Conservation (phyloP, 768 basidiomycete species). For the Lactifluus rugatus region DNA sequence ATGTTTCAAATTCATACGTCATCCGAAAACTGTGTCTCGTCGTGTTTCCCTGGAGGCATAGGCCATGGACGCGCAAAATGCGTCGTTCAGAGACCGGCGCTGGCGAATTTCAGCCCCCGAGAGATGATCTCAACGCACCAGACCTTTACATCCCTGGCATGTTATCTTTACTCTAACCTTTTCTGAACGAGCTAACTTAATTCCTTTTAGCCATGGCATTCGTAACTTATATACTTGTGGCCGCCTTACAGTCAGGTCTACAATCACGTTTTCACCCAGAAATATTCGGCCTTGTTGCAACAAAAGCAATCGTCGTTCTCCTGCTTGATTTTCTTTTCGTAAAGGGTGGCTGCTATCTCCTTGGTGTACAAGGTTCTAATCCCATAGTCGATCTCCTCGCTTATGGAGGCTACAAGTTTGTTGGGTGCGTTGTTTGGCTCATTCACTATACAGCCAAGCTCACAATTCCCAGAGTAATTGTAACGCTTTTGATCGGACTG, state of each 20-base stretch:
- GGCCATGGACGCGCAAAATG: constrained; percentile 70
- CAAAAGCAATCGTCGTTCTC: constrained; percentile 75
- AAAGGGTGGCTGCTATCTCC: constrained; percentile 85
- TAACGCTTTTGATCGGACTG: constrained; percentile 65
- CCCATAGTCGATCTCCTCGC: constrained; percentile 79
- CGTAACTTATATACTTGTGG: constrained; percentile 88
- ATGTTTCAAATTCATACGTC: constrained; percentile 94
- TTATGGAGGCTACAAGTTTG: constrained; percentile 96
- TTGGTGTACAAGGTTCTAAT: constrained; percentile 68
- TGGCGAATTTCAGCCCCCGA: constrained; percentile 76
- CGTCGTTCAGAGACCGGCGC: constrained; percentile 53
- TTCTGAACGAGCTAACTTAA: constrained; percentile 1
- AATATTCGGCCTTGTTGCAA: constrained; percentile 78
- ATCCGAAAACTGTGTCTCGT: constrained; percentile 79
- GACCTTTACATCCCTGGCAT: constrained; percentile 93
- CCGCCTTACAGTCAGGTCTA: constrained; percentile 77
- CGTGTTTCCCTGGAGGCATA: constrained; percentile 93
- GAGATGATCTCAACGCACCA: constrained; percentile 92
- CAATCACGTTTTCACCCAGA: constrained; percentile 78
- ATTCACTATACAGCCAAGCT: background rate
- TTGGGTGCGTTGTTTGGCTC: constrained; percentile 51
- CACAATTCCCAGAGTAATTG: constrained; percentile 56
- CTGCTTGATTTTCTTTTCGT: constrained; percentile 84
- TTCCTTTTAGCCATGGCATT: constrained; percentile 76
- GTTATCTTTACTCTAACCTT: constrained; percentile 16